Base-by-base conservation (phyloP, 495 filamentous ascomycete species). In the Penicillium taxi region DNA sequence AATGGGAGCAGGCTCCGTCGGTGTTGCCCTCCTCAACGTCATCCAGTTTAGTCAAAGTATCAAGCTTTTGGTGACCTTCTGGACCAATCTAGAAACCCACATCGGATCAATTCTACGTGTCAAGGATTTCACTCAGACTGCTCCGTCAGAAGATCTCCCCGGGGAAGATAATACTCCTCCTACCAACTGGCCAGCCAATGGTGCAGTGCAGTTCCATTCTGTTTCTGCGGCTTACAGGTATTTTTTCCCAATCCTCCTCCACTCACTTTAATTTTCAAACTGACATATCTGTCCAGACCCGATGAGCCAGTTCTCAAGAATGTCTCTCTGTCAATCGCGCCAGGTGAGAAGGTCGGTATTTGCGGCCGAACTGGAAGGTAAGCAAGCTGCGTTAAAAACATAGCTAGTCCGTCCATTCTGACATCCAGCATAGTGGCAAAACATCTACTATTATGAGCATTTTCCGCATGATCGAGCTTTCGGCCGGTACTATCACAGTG, bases 101-200 rank as follows among this genome's bases (percentile, higher is more conserved):
- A 70, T 80, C 18, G 74, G 75, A 0, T 73, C 74, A 13, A 65
- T 80, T 6, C 55, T 70, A 6, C 64, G 79, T n/a, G 63, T 84
- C 37, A 77, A 72, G 40, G 55, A 58, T 3, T 79, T 82, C 44
- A 66, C 65, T 4, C 56, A 53, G 2, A 59, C 61, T 15, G 70
- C 75, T 9, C 46, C 62, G 1, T 56, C 61, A 0, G 79, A 83
- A 45, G 56, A 70, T 33, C 42, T 55, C 28, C 58, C 57, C 2
- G 45, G 44, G 2, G 72, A 76, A 42, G 58, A 63, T 18, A 40
- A 41, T 4, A 47, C 56, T 9, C 44, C 60, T 1, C 65, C 70
- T 16, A 55, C 61, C 6, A 50, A 54, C 11, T 77, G 74, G 74
- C 74, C 74, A 4, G 44, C 53, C 1, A 41, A 62, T 4, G 77